Conservation (phyloP, 1,284 basidiomycete species). For the Melampsora americana region DNA sequence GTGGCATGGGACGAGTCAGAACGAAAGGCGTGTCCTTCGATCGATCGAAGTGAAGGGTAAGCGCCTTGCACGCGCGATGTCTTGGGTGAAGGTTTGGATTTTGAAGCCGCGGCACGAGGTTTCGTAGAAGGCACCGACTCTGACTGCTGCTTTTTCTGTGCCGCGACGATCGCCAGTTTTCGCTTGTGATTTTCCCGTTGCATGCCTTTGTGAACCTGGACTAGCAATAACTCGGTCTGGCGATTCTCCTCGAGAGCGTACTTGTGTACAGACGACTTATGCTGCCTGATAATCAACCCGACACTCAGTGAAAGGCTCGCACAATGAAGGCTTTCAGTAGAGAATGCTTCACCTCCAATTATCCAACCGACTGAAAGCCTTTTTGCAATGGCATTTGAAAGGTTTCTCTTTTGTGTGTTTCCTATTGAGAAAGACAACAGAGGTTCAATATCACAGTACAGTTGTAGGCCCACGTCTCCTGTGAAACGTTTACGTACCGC, state of each 20-base stretch:
- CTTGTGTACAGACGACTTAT: conserved; percentile 35
- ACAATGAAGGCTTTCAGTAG: background rate
- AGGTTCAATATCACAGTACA: background rate
- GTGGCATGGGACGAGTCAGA: no score
- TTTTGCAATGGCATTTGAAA: conserved; percentile 38
- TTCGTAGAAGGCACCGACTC: conserved; percentile 2
- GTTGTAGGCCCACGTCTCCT: background rate
- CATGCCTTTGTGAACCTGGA: conserved; percentile 38
- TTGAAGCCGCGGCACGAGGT: no score
- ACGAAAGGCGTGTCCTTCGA: no score
- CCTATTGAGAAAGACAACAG: background rate
- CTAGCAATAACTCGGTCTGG: conserved; percentile 24
- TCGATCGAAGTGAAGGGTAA: no score
- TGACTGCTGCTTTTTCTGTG: no score
- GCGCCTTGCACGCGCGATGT: no score
- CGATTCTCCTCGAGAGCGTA: conserved; percentile 9
- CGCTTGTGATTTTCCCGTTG: conserved; percentile 35
- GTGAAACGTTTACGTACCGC: conserved; percentile 8
- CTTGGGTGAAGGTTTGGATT: no score
- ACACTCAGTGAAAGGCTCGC: background rate
- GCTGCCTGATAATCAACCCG: conserved; percentile 13
- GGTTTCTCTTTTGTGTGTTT: no score
- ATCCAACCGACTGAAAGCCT: conserved; percentile 40
- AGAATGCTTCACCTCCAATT: conserved; percentile 34
- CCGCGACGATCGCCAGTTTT: conserved; percentile 22